Conservation (phyloP, 805 yeast species). For the Spathaspora girioi region DNA sequence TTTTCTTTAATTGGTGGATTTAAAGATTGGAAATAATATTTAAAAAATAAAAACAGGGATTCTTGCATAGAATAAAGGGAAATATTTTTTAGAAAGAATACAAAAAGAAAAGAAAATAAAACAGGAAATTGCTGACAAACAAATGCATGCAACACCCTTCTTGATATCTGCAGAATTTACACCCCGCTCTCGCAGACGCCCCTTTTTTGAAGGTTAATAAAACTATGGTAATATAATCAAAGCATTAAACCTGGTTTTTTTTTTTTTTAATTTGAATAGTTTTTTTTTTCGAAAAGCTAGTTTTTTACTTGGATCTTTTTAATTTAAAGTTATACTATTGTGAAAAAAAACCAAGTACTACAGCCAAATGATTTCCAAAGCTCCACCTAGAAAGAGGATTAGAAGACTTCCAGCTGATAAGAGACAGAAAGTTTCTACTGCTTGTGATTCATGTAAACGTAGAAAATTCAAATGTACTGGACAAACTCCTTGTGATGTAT, state of each 20-base stretch:
- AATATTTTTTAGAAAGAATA: not conserved
- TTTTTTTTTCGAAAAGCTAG: not conserved
- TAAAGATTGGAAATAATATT: too few species aligned
- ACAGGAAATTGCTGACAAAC: not conserved
- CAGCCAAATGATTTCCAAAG: not conserved
- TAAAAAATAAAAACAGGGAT: too few species aligned
- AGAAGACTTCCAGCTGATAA: constrained; percentile 17
- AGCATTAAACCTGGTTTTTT: not conserved
- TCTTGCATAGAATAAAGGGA: not conserved
- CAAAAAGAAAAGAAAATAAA: not conserved
- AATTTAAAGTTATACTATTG: not conserved
- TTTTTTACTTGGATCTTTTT: not conserved
- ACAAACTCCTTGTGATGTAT: constrained; percentile 17
- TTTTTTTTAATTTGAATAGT: not conserved
- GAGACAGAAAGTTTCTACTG: constrained; percentile 23
- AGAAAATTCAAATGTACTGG: constrained; percentile 17
- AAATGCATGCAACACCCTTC: not conserved
- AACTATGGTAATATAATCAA: not conserved
- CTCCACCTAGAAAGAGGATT: constrained; percentile 8
- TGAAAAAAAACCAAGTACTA: not conserved
- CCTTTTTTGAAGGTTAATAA: not conserved
- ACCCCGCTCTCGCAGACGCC: not conserved
- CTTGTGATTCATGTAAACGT: constrained; percentile 22
- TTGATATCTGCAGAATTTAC: not conserved
- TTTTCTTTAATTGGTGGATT: not conserved